Evolutionary conservation across 1,139 yeast species (phyloP).

Genomic region (Pichia sp.): DNA sequence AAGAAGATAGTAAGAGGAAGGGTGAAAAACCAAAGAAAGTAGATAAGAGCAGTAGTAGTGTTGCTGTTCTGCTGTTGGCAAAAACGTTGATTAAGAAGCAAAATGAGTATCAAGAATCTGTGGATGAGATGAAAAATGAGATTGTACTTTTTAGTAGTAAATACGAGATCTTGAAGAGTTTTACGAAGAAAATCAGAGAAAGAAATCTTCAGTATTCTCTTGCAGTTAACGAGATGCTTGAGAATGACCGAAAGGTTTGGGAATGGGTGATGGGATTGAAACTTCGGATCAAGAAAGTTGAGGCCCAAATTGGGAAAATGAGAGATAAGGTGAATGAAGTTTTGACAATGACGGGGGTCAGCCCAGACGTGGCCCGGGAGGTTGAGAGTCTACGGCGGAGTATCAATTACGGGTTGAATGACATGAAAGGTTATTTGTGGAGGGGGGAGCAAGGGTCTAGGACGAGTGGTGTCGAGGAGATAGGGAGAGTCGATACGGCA

Average conservation of each 20-base stretch:
- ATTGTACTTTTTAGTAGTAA: not conserved
- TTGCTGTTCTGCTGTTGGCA: not conserved
- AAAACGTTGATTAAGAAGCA: not conserved
- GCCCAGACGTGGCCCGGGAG: not conserved
- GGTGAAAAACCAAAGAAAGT: not conserved
- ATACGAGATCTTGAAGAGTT: slow-evolving; percentile 6
- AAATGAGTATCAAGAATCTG: not conserved
- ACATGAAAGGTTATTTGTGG: not conserved
- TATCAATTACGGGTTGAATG: not conserved
- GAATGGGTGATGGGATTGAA: slow-evolving; percentile 5
- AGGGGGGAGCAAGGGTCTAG: not conserved
- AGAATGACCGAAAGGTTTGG: slow-evolving; percentile 6
- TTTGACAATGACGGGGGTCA: not conserved
- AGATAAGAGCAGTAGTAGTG: not conserved
- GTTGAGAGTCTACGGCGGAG: not conserved
- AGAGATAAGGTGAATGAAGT: not conserved
- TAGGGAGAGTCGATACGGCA: not conserved
- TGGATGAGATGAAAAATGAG: not conserved
- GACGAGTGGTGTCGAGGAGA: not conserved
- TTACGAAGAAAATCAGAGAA: slow-evolving; percentile 3
- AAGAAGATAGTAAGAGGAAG: not conserved
- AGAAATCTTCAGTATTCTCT: slow-evolving; percentile 3
- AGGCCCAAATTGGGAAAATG: not conserved
- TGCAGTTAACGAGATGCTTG: not conserved
- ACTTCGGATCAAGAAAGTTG: not conserved